These are phyloP conservation scores for Eucalyptus camaldulensis DNA, from an alignment of 345 rosid genomes.

Conservation along the genomic window DNA sequence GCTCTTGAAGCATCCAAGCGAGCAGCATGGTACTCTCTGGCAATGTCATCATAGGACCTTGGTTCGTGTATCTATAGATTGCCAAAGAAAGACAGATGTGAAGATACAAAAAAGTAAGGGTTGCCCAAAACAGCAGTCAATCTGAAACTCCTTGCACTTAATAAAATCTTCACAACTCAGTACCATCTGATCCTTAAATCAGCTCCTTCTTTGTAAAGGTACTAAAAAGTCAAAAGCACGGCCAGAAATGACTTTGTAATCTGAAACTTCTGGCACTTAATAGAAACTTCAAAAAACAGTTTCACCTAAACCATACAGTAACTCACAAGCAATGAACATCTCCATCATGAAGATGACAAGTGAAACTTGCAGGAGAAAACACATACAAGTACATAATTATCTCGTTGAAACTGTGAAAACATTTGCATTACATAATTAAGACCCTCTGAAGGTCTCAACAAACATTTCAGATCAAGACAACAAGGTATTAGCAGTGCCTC, in stretches of 20 bases:
- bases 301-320: background rate
- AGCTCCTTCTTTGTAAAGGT: background rate
- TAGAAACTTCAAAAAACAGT: background rate
- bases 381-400: background rate
- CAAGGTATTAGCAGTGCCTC: background rate
- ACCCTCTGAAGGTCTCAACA: background rate
- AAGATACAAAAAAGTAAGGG: background rate
- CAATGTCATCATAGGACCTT: constrained; percentile 56
- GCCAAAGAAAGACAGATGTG: background rate
- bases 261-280: background rate
- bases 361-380: background rate
- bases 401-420: background rate
- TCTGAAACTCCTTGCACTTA: background rate
- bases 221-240: background rate
- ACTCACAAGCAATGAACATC: background rate
- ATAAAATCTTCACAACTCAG: background rate
- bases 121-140: background rate
- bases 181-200: background rate
- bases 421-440: background rate
- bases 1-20: constrained; percentile 70
- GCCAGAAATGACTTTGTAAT: background rate
- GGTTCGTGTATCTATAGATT: constrained; percentile 35
- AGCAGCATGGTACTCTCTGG: constrained; percentile 53
- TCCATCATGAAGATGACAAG: background rate
- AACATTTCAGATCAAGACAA: background rate